Evolutionary conservation across 352 stramenopile species (phyloP).

Genomic region (Globisporangium middletonii): DNA sequence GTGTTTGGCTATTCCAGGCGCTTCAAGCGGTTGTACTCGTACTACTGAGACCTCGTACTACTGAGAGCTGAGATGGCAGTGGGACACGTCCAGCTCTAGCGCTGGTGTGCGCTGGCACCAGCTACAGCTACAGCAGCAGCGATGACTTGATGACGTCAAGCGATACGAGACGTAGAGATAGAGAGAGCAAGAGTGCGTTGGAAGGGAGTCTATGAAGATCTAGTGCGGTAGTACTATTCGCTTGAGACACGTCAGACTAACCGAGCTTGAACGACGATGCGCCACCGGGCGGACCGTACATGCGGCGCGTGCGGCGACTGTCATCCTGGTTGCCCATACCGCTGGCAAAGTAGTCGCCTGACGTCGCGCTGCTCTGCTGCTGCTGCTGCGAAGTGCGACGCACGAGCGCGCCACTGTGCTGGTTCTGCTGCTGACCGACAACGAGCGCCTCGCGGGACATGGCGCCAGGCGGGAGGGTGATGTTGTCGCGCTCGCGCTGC

Average conservation of each 20-base stretch:
- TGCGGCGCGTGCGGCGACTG: slow-evolving; percentile 33
- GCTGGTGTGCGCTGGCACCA: no score
- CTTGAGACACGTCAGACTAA: slow-evolving; percentile 9
- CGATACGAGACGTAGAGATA: no score
- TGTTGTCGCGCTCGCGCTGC: slow-evolving; percentile 34
- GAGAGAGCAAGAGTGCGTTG: neutral
- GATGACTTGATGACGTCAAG: no score
- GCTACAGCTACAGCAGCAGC: no score
- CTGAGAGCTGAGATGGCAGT: no score
- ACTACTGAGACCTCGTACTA: no score
- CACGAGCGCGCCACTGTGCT: slow-evolving; percentile 5
- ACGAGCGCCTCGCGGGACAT: slow-evolving; percentile 27
- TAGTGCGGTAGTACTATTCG: neutral
- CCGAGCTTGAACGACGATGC: slow-evolving; percentile 45
- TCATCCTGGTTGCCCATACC: slow-evolving; percentile 29
- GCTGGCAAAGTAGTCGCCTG: slow-evolving; percentile 32
- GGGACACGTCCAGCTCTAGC: no score
- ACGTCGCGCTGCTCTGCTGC: slow-evolving; percentile 11
- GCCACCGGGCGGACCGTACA: slow-evolving; percentile 34
- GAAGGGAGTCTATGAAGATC: neutral
- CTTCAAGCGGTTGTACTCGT: no score
- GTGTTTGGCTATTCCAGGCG: no score
- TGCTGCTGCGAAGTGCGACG: slow-evolving; percentile 13
- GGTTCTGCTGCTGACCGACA: slow-evolving; percentile 12
- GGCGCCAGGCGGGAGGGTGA: slow-evolving; percentile 33